phyloP scores from a whole-genome alignment of 1,139 yeast genomes.

The Yamadazyma songkhlaensis region DNA sequence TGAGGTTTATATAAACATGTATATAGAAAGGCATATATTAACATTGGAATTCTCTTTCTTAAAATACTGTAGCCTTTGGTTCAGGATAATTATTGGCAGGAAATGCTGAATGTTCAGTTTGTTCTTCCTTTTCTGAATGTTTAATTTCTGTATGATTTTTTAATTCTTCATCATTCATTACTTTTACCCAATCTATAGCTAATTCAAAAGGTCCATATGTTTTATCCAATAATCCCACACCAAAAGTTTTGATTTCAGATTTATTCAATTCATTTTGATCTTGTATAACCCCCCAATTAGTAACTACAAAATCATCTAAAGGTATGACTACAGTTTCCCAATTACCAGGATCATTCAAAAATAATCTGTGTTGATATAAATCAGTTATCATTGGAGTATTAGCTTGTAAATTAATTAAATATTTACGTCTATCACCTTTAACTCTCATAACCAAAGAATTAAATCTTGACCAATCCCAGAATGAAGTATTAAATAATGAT shows the following conservation, averaged over 20 bases:
- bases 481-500: slow-evolving; percentile 45
- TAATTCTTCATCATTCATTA: slow-evolving; percentile 55
- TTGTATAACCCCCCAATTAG: slow-evolving; percentile 81
- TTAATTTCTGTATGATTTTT: slow-evolving; percentile 1
- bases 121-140: not conserved
- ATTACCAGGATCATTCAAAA: slow-evolving; percentile 67
- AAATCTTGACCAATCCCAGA: slow-evolving; percentile 65
- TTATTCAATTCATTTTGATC: slow-evolving; percentile 62
- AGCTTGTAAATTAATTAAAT: slow-evolving; percentile 77
- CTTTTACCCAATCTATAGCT: slow-evolving; percentile 72
- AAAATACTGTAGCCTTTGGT: slow-evolving; percentile 7
- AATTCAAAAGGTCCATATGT: slow-evolving; percentile 75
- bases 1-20: not conserved
- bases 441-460: slow-evolving; percentile 65
- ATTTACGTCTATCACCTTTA: slow-evolving; percentile 71
- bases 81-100: slow-evolving; percentile 4
- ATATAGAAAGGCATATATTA: slow-evolving; percentile 1
- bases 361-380: slow-evolving; percentile 77
- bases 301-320: slow-evolving; percentile 73
- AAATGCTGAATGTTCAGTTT: slow-evolving; percentile 4
- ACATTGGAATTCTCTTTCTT: not conserved
- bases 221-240: slow-evolving; percentile 76
- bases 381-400: slow-evolving; percentile 78
- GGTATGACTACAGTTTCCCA: slow-evolving; percentile 88
- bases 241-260: slow-evolving; percentile 67